Evolutionary conservation across 257 asterid genomes (phyloP).

Genomic region (Ilex asprella): DNA sequence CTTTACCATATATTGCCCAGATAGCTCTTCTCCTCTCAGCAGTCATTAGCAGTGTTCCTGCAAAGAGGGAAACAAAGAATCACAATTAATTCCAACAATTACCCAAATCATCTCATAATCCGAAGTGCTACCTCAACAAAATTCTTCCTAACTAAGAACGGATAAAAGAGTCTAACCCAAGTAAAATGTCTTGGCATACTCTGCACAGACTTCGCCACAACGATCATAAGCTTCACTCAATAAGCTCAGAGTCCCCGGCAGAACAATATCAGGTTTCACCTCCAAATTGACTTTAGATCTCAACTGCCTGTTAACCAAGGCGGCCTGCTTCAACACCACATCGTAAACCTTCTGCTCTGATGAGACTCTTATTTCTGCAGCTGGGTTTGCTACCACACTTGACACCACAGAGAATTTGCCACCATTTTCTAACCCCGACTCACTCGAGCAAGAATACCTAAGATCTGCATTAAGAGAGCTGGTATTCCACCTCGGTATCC

Average conservation of each 20-base stretch:
- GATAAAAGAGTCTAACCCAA: conserved; percentile 20
- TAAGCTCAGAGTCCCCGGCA: conserved; percentile 59
- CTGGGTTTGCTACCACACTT: conserved; percentile 54
- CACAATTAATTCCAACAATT: conserved; percentile 6
- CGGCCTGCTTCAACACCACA: conserved; percentile 89
- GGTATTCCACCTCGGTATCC: conserved; percentile 28
- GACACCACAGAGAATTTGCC: conserved; percentile 36
- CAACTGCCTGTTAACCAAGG: conserved; percentile 60
- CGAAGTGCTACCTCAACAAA: conserved; percentile 8
- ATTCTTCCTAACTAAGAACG: conserved; percentile 14
- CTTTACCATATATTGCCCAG: conserved; percentile 98
- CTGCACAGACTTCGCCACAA: conserved; percentile 92
- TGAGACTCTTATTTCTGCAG: conserved; percentile 61
- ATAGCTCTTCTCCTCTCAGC: conserved; percentile 91
- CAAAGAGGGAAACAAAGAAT: conserved; percentile 18
- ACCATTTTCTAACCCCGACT: conserved; percentile 26
- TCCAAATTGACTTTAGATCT: conserved; percentile 38
- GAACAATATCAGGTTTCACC: conserved; percentile 60
- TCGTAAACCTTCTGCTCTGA: conserved; percentile 94
- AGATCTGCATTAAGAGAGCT: conserved; percentile 32
- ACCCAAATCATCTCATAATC: conserved; percentile 2
- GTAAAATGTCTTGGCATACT: conserved; percentile 96
- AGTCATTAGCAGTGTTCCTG: conserved; percentile 94
- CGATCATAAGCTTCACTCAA: conserved; percentile 93
- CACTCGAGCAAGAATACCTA: conserved; percentile 32